These are phyloP conservation scores for Cordyceps tenuipes DNA, from an alignment of 2,329 filamentous ascomycete species.

Conservation along the genomic window DNA sequence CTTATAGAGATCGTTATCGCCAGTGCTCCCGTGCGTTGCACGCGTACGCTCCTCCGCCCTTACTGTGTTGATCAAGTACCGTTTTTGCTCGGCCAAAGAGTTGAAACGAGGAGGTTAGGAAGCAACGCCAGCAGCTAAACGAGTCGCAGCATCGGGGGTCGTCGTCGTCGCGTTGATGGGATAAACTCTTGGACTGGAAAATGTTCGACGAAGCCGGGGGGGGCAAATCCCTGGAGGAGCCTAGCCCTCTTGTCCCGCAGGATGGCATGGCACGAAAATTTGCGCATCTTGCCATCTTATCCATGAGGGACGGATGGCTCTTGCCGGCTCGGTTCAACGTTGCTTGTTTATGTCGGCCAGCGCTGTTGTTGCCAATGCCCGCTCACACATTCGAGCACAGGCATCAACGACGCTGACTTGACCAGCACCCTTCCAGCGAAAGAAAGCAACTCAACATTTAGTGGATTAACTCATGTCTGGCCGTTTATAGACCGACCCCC, in stretches of 20 bases:
- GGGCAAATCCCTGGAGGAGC: too few relatives aligned
- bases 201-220: too few relatives aligned
- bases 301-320: not conserved
- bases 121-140: slow-evolving; percentile 38
- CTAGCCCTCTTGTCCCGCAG: too few relatives aligned
- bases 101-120: slow-evolving; percentile 35
- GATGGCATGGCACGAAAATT: too few relatives aligned
- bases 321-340: not conserved
- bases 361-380: too few relatives aligned
- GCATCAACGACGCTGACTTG: too few relatives aligned
- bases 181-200: slow-evolving; percentile 28
- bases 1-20: not conserved
- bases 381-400: too few relatives aligned
- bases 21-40: not conserved
- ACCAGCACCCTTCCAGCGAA: not conserved
- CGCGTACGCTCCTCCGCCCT: not conserved
- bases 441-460: not conserved
- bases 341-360: not conserved
- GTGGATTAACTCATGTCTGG: not conserved
- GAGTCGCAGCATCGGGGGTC: slow-evolving; percentile 37
- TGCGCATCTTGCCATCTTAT: too few relatives aligned
- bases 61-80: slow-evolving; percentile 33
- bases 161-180: slow-evolving; percentile 41
- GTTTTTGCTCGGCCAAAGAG: slow-evolving; percentile 30
- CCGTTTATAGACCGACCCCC: too few relatives aligned